Percentiles rank a stretch among this genome's conserved stretches.
Evolutionary conservation across 257 asterid species (phyloP).

Genomic region (Solanum okadae): DNA sequence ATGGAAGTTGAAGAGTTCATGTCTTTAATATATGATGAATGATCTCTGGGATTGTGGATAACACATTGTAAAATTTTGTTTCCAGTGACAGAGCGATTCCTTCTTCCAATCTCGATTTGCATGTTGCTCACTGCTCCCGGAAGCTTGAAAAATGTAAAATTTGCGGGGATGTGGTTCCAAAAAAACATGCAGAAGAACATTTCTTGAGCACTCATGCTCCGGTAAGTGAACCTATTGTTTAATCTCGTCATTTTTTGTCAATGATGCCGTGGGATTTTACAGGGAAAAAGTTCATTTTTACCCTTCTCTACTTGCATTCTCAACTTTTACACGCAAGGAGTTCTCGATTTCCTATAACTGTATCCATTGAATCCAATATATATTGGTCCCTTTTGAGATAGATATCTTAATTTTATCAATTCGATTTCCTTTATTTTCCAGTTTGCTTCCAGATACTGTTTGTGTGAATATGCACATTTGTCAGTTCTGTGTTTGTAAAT

Average conservation of each 20-base stretch:
- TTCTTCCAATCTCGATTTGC: conserved; percentile 77
- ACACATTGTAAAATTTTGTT: not conserved
- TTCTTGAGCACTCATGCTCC: conserved; percentile 90
- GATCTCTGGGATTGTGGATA: not conserved
- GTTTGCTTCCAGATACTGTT: not conserved
- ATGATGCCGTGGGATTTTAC: not conserved
- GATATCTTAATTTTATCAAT: not conserved
- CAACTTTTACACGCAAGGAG: not conserved
- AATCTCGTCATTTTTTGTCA: not conserved
- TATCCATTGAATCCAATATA: not conserved
- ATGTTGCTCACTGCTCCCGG: conserved; percentile 85
- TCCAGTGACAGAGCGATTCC: conserved; percentile 87
- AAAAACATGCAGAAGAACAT: conserved; percentile 68
- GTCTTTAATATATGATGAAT: not conserved
- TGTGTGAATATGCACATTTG: not conserved
- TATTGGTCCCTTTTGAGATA: not conserved
- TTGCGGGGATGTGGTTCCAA: conserved; percentile 90
- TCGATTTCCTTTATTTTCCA: not conserved
- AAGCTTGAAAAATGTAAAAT: conserved; percentile 91
- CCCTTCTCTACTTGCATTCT: not conserved
- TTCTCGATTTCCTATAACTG: not conserved
- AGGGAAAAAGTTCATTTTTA: not conserved
- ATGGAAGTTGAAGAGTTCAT: not conserved
- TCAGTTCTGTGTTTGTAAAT: not conserved
- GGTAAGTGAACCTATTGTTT: conserved; percentile 29